Evolutionary conservation across 495 filamentous ascomycete genomes (phyloP), one percentile per base, ranked within the genome.

Genomic region (Schizothecium vesticola): DNA sequence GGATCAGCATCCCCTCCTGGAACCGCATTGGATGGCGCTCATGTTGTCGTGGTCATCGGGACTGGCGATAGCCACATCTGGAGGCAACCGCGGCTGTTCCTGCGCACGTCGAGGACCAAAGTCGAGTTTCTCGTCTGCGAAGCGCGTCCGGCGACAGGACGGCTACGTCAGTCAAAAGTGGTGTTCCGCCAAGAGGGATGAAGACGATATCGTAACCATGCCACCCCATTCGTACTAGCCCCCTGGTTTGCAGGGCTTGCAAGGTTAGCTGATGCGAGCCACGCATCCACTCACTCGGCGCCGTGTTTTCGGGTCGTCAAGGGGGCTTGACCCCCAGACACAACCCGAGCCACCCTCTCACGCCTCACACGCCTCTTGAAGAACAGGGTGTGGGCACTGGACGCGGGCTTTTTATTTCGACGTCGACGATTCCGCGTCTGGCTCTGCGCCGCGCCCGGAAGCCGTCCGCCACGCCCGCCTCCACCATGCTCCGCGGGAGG

Each of bases 211-310:
- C 64, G 33, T 33, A 36, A 24, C 31, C 26, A 28, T 68, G 58
- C 68, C 68, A 33, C 72, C 70, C 65, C 19, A 74, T 76, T 74
- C 19, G 74, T 26, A 66, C 72, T 74, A 74, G 72, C 26, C 59
- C 9, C 43, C 19, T 59, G 56, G 60, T 61, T 73, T 56, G 36
- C 72, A 72, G 67, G 71, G 72, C 72, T 73, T 69, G 63, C 70
- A 64, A 70, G 67, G 70, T 66, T 51, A 63, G 62, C 69, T 65
- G 63, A 69, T 56, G 68, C 70, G 67, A 68, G 72, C 67, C 68
- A 71, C 67, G 61, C 65, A 70, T 65, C 74, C 74, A 71, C 65
- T 56, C 58, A 36, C 59, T 71, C 68, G 72, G 70, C 61, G 70
- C 70, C 70, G 67, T 67, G n/a, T 67, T 61, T 63, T 72, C 66